Conservation (phyloP, 176 grass and related monocot species). For the Dactylis glomerata region DNA sequence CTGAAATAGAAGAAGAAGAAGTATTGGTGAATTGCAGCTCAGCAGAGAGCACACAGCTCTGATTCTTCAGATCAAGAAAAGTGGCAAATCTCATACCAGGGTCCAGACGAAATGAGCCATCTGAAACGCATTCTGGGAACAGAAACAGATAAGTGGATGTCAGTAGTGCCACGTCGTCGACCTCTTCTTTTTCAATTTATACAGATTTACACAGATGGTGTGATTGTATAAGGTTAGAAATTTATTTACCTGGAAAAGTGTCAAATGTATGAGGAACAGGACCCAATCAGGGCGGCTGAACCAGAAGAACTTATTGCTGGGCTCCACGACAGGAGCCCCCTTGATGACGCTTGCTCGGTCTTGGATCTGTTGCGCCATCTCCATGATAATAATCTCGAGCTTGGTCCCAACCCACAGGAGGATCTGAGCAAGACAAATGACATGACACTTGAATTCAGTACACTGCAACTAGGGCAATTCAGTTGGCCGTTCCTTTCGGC, state of each 20-base stretch:
- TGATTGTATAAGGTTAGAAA: background rate
- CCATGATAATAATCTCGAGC: conserved; percentile 81
- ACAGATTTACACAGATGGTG: background rate
- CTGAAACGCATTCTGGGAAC: conserved; percentile 77
- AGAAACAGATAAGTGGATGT: background rate
- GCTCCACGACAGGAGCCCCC: conserved; percentile 70
- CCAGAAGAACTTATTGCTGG: conserved; percentile 83
- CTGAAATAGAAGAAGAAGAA: conserved; percentile 25
- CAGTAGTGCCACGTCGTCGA: background rate
- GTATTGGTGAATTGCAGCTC: background rate
- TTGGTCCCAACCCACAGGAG: conserved; percentile 71
- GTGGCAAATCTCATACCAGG: conserved; percentile 30
- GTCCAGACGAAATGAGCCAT: conserved; percentile 87
- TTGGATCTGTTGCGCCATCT: conserved; percentile 83
- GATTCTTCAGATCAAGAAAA: background rate
- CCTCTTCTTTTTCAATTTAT: no score
- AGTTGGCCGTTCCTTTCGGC: background rate
- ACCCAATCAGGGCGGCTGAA: conserved; percentile 71
- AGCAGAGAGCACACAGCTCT: background rate
- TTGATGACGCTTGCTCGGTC: conserved; percentile 55
- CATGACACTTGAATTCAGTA: background rate
- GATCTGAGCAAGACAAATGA: conserved; percentile 36
- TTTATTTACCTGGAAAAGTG: conserved; percentile 57
- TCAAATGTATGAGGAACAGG: conserved; percentile 82
- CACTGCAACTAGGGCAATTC: no score